Evolutionary conservation across 345 rosid genomes (phyloP).

Genomic region (Gossypium anomalum): DNA sequence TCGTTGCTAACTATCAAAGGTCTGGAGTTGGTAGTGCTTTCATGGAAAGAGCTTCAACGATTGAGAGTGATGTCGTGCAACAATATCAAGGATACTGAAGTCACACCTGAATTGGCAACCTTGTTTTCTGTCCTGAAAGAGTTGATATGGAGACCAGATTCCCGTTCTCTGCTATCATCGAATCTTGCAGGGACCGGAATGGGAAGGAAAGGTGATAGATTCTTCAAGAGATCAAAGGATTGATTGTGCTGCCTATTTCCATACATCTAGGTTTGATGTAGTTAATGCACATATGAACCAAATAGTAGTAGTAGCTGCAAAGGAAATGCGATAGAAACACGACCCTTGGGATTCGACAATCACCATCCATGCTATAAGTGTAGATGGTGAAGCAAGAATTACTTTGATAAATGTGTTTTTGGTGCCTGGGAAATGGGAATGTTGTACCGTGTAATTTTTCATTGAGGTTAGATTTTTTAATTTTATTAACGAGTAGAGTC

Average conservation of each 20-base stretch:
- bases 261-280: neutral
- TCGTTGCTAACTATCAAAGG: constrained; percentile 53
- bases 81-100: constrained; percentile 47
- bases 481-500: constrained; percentile 10
- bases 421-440: neutral
- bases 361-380: neutral
- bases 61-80: constrained; percentile 48
- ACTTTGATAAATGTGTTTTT: constrained; percentile 9
- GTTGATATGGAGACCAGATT: constrained; percentile 67
- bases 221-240: constrained; percentile 39
- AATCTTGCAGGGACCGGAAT: constrained; percentile 48
- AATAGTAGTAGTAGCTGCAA: neutral
- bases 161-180: constrained; percentile 43
- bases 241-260: constrained; percentile 15
- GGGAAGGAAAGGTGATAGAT: constrained; percentile 52
- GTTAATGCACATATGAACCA: neutral
- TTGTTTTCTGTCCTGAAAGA: constrained; percentile 56
- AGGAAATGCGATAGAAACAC: neutral
- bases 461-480: constrained; percentile 1
- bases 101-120: constrained; percentile 44
- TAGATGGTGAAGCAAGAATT: neutral
- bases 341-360: neutral
- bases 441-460: neutral
- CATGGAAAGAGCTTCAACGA: constrained; percentile 49
- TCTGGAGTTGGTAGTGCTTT: constrained; percentile 43